Conservation (phyloP, 257 asterid genomes). For the Solanum etuberosum region DNA sequence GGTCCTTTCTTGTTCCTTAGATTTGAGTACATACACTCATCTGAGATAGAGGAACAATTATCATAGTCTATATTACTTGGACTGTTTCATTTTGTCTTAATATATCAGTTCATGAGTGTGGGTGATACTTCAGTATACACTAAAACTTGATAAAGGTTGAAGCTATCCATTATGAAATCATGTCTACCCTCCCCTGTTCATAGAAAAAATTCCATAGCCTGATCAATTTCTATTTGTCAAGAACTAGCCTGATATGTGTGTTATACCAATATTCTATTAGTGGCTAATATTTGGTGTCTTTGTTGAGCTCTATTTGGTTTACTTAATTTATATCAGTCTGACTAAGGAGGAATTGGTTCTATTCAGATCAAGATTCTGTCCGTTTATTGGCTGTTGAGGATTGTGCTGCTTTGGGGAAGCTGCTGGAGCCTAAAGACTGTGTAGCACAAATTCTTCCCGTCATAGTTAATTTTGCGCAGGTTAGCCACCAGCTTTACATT, state of each 20-base stretch:
- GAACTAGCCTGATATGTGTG: background rate
- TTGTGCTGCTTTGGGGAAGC: constrained; percentile 33
- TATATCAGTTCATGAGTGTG: background rate
- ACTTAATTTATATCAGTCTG: background rate
- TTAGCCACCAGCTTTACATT: background rate
- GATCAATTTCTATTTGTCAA: background rate
- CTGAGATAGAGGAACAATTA: background rate
- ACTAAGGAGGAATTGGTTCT: background rate
- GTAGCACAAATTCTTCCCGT: constrained; percentile 29
- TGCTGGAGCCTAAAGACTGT: constrained; percentile 32
- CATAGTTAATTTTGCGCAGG: constrained; percentile 35
- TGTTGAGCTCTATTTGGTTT: background rate
- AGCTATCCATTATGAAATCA: background rate
- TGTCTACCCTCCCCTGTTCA: background rate
- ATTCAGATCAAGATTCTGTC: constrained; percentile 36
- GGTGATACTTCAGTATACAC: background rate
- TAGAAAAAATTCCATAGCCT: background rate
- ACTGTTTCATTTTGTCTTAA: background rate
- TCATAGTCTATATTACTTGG: background rate
- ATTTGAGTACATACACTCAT: background rate
- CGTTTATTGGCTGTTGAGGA: constrained; percentile 33
- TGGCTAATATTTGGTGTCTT: background rate
- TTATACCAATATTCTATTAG: background rate
- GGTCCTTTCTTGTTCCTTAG: background rate
- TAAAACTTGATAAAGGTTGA: background rate